Evolutionary conservation across 345 rosid genomes (phyloP).

Genomic region (Brassica carinata): DNA sequence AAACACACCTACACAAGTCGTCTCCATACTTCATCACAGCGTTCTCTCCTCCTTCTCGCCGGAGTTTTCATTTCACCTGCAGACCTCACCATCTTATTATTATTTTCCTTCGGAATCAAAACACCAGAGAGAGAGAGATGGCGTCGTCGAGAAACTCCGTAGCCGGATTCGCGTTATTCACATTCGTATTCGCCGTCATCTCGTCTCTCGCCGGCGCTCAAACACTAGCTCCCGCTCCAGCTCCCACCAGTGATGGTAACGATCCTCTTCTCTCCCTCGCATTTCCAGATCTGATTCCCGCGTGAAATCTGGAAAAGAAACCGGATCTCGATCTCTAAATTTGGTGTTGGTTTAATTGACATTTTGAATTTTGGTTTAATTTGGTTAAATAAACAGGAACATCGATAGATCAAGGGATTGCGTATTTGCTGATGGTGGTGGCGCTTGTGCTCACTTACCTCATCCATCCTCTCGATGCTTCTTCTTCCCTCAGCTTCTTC

Average conservation of each 20-base stretch:
- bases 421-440: constrained; percentile 70
- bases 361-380: neutral
- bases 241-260: constrained; percentile 71
- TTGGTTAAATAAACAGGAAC: constrained; percentile 45
- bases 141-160: constrained; percentile 26
- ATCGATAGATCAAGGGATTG: constrained; percentile 74
- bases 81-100: neutral
- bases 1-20: constrained; percentile 1
- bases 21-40: constrained; percentile 1
- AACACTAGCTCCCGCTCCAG: constrained; percentile 54
- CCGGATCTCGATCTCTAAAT: neutral
- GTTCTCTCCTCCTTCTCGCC: constrained; percentile 11
- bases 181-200: constrained; percentile 42
- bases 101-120: neutral
- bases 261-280: neutral
- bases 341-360: neutral
- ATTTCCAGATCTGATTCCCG: constrained; percentile 36
- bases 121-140: constrained; percentile 6
- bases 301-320: constrained; percentile 2
- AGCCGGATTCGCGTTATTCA: constrained; percentile 32
- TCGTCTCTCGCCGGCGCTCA: constrained; percentile 46
- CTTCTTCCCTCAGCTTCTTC: constrained; percentile 45
- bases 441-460: constrained; percentile 73
- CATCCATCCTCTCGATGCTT: constrained; percentile 62
- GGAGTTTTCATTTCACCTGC: constrained; percentile 17